phyloP scores from a whole-genome alignment of 148 eudicot species.

The Silene uniflora region DNA sequence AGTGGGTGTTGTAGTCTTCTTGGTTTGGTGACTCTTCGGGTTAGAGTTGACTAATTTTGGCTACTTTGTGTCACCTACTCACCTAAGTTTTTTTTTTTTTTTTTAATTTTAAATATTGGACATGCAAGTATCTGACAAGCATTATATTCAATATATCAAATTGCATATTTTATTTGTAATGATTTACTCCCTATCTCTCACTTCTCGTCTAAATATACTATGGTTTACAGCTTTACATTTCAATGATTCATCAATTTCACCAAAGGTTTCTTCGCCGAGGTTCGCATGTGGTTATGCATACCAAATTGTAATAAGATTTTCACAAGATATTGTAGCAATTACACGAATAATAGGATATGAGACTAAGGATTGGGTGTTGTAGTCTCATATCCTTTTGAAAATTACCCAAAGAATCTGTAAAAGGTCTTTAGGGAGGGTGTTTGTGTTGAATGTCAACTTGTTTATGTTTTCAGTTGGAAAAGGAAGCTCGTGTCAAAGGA shows the following conservation, averaged over 20 bases:
- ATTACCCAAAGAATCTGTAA: background rate
- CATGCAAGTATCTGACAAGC: background rate
- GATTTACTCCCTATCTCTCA: background rate
- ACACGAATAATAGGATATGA: no score
- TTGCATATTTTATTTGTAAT: background rate
- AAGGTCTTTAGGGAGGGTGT: background rate
- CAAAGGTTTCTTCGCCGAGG: background rate
- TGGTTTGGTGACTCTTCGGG: background rate
- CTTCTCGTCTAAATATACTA: background rate
- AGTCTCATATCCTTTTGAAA: background rate
- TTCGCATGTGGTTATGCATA: background rate
- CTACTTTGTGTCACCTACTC: background rate
- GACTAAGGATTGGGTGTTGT: background rate
- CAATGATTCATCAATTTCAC: background rate
- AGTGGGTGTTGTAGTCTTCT: background rate
- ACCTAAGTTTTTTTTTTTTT: background rate
- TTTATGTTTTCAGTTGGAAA: conserved; percentile 70
- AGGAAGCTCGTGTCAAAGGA: conserved; percentile 92
- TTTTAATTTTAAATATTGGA: background rate
- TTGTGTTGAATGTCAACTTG: conserved; percentile 15
- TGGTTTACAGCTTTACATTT: background rate
- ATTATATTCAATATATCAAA: background rate
- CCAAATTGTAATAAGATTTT: background rate
- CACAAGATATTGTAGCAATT: background rate
- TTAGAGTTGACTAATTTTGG: background rate